Evolutionary conservation across 176 grass and related monocot genomes (phyloP).

Genomic region (Saccharum spontaneum): DNA sequence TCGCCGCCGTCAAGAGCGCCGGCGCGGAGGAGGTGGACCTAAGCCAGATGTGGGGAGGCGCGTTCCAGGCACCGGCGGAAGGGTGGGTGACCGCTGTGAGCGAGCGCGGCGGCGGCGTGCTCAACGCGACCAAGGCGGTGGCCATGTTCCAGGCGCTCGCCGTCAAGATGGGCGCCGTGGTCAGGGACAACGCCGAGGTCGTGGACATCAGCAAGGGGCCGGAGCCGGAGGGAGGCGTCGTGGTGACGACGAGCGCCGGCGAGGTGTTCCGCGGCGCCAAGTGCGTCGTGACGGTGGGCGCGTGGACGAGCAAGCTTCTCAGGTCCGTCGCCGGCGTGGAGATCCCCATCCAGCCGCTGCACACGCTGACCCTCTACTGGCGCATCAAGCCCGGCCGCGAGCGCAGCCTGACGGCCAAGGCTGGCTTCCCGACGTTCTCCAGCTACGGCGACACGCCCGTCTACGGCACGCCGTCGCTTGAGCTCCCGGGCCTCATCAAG

Average conservation of each 20-base stretch:
- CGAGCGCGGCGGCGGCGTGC: slow-evolving; percentile 40
- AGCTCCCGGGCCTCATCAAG: slow-evolving; percentile 68
- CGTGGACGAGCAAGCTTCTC: slow-evolving; percentile 53
- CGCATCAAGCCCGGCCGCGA: slow-evolving; percentile 58
- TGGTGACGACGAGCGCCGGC: slow-evolving; percentile 26
- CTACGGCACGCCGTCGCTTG: slow-evolving; percentile 51
- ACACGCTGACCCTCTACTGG: slow-evolving; percentile 79
- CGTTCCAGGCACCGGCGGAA: slow-evolving; percentile 33
- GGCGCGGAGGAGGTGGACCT: slow-evolving; percentile 17
- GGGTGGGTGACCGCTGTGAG: slow-evolving; percentile 50
- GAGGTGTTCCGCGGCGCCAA: slow-evolving; percentile 47
- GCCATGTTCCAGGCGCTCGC: slow-evolving; percentile 86
- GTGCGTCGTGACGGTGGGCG: slow-evolving; percentile 53
- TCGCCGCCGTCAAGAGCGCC: slow-evolving; percentile 24
- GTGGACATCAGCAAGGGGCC: slow-evolving; percentile 25
- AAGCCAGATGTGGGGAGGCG: slow-evolving; percentile 34
- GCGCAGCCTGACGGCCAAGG: slow-evolving; percentile 31
- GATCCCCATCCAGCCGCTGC: slow-evolving; percentile 67
- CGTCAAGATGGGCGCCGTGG: slow-evolving; percentile 40
- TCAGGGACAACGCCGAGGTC: slow-evolving; percentile 61
- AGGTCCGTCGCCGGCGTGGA: slow-evolving; percentile 25
- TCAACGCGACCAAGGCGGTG: slow-evolving; percentile 70
- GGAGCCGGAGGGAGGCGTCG: background rate
- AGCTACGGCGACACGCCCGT: slow-evolving; percentile 52
- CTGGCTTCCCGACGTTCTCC: slow-evolving; percentile 84